These are phyloP conservation scores for Amanita brunnescens DNA, from an alignment of 768 basidiomycete species.

Conservation along the genomic window DNA sequence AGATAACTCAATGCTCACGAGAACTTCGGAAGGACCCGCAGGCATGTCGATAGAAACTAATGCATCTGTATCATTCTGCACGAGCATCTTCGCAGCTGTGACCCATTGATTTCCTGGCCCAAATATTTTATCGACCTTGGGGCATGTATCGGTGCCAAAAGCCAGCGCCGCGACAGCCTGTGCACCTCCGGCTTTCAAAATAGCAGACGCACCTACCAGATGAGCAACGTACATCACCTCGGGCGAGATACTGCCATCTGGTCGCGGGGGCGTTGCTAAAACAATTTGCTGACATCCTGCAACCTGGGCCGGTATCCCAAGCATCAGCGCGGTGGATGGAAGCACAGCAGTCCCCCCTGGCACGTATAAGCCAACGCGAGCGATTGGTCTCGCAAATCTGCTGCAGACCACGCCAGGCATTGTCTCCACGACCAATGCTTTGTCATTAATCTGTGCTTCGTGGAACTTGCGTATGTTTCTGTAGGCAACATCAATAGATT, in stretches of 20 bases:
- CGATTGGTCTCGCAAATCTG: slow-evolving; percentile 91
- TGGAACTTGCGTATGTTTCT: slow-evolving; percentile 90
- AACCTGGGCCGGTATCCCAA: slow-evolving; percentile 95
- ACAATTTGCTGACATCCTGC: slow-evolving; percentile 91
- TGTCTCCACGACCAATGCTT: slow-evolving; percentile 78
- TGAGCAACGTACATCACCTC: slow-evolving; percentile 97
- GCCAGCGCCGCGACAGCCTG: slow-evolving; percentile 96
- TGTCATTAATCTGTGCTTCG: slow-evolving; percentile 69
- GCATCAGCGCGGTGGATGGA: slow-evolving; percentile 95
- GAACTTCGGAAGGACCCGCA: slow-evolving; percentile 94
- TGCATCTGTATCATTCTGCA: slow-evolving; percentile 97
- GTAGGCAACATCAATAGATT: slow-evolving; percentile 87
- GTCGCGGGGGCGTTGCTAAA: slow-evolving; percentile 90
- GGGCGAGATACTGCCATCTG: slow-evolving; percentile 89
- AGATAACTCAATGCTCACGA: slow-evolving; percentile 47
- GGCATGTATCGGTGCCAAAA: slow-evolving; percentile 90
- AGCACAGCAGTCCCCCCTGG: slow-evolving; percentile 96
- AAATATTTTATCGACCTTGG: slow-evolving; percentile 99
- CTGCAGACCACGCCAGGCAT: slow-evolving; percentile 98
- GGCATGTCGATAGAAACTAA: slow-evolving; percentile 98
- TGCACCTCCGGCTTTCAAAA: slow-evolving; percentile 92
- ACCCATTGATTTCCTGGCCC: slow-evolving; percentile 99
- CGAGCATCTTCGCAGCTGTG: slow-evolving; percentile 98
- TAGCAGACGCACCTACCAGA: slow-evolving; percentile 81
- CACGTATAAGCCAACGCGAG: slow-evolving; percentile 92